Conservation (phyloP, 2,329 filamentous ascomycete genomes). For the Dothiorella sarmentorum region DNA sequence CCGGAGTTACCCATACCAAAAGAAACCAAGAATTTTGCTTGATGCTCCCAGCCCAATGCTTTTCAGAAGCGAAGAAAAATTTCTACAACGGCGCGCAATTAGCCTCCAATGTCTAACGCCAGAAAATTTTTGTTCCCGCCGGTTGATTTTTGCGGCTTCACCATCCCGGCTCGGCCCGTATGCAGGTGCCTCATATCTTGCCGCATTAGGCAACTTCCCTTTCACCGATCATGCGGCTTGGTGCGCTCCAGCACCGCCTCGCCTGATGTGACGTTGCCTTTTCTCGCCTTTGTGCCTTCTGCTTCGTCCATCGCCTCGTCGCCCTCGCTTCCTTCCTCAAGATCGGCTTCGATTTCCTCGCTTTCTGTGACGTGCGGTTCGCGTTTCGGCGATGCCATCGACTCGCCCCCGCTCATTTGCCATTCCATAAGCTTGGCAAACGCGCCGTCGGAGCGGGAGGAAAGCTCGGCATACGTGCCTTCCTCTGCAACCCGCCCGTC, state of each 20-base stretch:
- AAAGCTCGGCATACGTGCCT: constrained; percentile 77
- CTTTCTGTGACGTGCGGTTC: constrained; percentile 43
- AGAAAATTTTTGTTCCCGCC: background rate
- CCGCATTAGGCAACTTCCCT: constrained; percentile 12
- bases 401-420: constrained; percentile 87
- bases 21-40: background rate
- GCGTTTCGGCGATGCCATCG: constrained; percentile 24
- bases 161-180: constrained; percentile 15
- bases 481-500: constrained; percentile 89
- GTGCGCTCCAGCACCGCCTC: constrained; percentile 30
- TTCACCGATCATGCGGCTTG: constrained; percentile 19
- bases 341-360: constrained; percentile 48
- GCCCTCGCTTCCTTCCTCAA: constrained; percentile 36
- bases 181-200: background rate
- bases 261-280: constrained; percentile 26
- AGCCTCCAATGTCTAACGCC: background rate
- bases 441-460: constrained; percentile 69
- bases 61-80: background rate
- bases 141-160: background rate
- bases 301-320: constrained; percentile 36
- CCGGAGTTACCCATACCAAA: background rate
- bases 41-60: background rate
- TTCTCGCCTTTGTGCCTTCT: constrained; percentile 25
- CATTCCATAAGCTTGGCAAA: constrained; percentile 98
- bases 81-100: background rate